These are phyloP conservation scores for Fragaria nilgerrensis DNA, from an alignment of 306 rosid genomes.

Conservation along the genomic window DNA sequence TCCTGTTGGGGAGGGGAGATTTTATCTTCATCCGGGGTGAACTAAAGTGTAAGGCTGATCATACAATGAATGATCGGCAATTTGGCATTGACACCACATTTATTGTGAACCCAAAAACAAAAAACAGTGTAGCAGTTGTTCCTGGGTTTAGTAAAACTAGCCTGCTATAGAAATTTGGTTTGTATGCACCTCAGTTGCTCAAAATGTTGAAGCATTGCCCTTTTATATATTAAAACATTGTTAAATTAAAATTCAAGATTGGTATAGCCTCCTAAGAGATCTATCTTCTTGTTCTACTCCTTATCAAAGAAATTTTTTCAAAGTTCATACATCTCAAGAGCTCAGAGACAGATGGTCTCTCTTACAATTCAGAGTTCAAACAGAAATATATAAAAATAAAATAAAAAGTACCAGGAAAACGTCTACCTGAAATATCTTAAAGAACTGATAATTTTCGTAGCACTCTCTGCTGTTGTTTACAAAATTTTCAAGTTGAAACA, in stretches of 20 bases:
- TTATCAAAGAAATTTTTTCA: background rate
- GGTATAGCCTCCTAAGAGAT: background rate
- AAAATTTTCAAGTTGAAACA: slow-evolving; percentile 92
- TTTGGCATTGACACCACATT: background rate
- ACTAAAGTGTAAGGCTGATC: no score
- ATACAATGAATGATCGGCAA: background rate
- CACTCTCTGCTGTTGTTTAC: slow-evolving; percentile 66
- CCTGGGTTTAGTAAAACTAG: no score
- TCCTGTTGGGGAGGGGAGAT: no score
- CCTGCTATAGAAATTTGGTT: no score
- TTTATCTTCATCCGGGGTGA: no score
- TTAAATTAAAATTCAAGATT: no score
- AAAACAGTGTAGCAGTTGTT: background rate
- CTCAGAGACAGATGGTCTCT: background rate
- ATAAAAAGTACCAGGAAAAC: slow-evolving; percentile 17
- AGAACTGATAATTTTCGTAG: slow-evolving; percentile 89
- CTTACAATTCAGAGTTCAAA: no score
- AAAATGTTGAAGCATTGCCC: no score
- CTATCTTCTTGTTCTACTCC: background rate
- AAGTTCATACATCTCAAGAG: background rate
- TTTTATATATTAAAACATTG: no score
- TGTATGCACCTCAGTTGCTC: no score
- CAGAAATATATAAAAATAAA: background rate
- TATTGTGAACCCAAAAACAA: background rate
- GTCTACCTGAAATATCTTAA: slow-evolving; percentile 91